Evolutionary conservation across 768 basidiomycete species (phyloP).

Genomic region (Podaxis carcinomalis): DNA sequence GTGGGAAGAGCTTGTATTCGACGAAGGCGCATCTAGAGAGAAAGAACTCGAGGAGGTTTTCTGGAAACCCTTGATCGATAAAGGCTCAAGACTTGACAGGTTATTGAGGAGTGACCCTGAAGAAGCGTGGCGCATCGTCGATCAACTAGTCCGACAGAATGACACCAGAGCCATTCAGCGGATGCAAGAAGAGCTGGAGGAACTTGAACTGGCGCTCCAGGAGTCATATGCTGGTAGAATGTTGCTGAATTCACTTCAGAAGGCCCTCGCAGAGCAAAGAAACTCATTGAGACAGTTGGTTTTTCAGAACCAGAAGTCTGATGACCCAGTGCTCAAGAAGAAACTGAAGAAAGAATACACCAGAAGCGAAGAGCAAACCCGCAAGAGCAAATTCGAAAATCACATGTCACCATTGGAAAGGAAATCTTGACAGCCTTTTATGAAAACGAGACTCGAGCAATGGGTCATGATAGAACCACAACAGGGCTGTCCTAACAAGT

Average conservation of each 20-base stretch:
- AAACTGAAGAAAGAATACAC: constrained; percentile 6
- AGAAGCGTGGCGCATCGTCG: constrained; percentile 6
- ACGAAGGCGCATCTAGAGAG: constrained; percentile 11
- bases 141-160: neutral
- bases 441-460: neutral
- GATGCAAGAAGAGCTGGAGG: constrained; percentile 1
- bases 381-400: neutral
- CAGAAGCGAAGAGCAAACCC: neutral
- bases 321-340: neutral
- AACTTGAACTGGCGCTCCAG: neutral
- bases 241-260: neutral
- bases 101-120: neutral
- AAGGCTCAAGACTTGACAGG: constrained; percentile 11
- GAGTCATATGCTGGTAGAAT: neutral
- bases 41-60: constrained; percentile 14
- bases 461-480: neutral
- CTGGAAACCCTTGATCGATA: constrained; percentile 16
- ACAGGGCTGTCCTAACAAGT: neutral
- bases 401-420: neutral
- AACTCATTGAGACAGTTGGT: neutral
- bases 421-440: neutral
- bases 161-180: neutral
- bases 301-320: neutral
- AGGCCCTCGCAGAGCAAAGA: constrained; percentile 3
- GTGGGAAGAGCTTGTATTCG: constrained; percentile 5